These are phyloP conservation scores for Penicillium expansum DNA, from an alignment of 2,329 filamentous ascomycete species.

Conservation along the genomic window DNA sequence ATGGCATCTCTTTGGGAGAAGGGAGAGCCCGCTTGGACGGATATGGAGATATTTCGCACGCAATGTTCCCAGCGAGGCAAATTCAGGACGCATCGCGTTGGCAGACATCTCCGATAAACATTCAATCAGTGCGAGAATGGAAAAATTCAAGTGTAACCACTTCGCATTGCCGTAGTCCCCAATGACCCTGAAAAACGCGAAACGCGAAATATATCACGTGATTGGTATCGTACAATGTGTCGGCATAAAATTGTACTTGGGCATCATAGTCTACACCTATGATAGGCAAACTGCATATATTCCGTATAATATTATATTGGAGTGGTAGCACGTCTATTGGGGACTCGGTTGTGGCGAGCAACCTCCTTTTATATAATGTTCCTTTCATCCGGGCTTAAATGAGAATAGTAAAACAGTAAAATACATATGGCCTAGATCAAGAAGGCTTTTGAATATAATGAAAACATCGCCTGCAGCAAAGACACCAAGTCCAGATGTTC, in stretches of 20 bases:
- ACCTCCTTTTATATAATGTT: not conserved
- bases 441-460: slow-evolving; percentile 6
- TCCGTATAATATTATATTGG: not conserved
- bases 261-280: not conserved
- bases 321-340: not conserved
- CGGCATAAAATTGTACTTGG: not conserved
- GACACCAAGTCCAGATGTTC: slow-evolving; percentile 3
- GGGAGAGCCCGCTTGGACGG: not conserved
- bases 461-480: slow-evolving; percentile 9
- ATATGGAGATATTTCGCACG: slow-evolving; percentile 1
- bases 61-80: slow-evolving; percentile 1
- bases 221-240: not conserved
- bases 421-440: slow-evolving; percentile 17
- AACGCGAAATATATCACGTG: slow-evolving; percentile 11
- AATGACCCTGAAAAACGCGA: not conserved
- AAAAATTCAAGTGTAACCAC: not conserved
- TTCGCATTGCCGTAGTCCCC: slow-evolving; percentile 5
- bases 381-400: slow-evolving; percentile 9
- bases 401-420: slow-evolving; percentile 20
- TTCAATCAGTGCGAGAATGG: not conserved
- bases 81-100: not conserved
- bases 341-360: not conserved
- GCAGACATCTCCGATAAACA: slow-evolving; percentile 9
- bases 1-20: slow-evolving; percentile 8
- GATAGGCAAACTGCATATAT: not conserved